Conservation (phyloP, 208 protist species). For the Leishmania guyanensis region DNA sequence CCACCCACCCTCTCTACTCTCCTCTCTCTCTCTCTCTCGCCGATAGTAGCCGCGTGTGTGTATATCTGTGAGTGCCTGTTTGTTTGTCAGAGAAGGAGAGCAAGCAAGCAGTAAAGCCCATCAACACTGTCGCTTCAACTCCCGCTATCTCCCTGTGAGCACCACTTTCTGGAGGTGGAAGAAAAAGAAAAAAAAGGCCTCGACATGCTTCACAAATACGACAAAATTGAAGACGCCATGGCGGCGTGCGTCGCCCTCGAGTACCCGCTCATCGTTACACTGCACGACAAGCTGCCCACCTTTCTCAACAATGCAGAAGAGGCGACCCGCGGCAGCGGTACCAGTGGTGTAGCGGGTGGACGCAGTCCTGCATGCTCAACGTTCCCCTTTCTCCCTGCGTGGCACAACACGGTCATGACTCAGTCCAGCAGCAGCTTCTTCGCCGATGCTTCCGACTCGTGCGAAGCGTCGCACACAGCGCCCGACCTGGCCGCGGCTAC, state of each 20-base stretch:
- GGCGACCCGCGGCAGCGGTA: constrained; percentile 4
- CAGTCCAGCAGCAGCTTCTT: constrained; percentile 26
- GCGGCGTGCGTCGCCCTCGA: constrained; percentile 25
- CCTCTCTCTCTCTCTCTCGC: neutral
- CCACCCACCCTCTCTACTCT: neutral
- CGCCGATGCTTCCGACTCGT: constrained; percentile 16
- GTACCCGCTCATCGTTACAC: constrained; percentile 39
- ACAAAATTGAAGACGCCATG: constrained; percentile 59
- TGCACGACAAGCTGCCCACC: constrained; percentile 29
- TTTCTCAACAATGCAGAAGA: constrained; percentile 24
- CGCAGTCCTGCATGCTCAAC: neutral
- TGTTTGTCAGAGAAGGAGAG: neutral
- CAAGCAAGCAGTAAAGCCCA: neutral
- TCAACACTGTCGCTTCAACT: neutral
- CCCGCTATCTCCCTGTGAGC: neutral
- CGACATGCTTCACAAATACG: constrained; percentile 36
- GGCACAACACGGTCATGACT: constrained; percentile 10
- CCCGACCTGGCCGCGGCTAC: constrained; percentile 11
- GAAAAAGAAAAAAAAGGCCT: neutral
- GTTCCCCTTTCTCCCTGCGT: constrained; percentile 23
- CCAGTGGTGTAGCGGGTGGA: neutral
- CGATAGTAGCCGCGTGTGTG: neutral
- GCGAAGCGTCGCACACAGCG: constrained; percentile 8
- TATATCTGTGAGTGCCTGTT: neutral
- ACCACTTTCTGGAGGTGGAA: neutral